These are phyloP conservation scores for Tritrichomonas foetus DNA, from an alignment of 208 protist genomes.

Conservation along the genomic window DNA sequence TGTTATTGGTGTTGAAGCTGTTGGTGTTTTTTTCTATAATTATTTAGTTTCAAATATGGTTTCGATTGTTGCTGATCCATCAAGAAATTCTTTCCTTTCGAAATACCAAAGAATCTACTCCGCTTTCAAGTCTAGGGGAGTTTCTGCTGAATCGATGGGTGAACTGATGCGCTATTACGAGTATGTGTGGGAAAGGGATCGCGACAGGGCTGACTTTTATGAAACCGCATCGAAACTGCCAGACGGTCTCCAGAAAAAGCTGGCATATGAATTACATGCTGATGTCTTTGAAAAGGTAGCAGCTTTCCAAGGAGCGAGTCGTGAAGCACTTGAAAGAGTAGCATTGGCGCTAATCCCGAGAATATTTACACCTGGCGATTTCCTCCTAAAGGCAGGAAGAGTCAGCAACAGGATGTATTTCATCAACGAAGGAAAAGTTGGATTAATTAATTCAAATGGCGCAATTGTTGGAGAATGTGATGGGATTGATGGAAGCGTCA, in stretches of 20 bases:
- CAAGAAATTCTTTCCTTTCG: not conserved
- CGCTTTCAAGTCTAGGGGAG: not conserved
- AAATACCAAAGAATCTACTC: not conserved
- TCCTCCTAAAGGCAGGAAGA: not conserved
- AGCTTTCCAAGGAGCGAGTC: not conserved
- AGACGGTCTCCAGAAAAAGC: not conserved
- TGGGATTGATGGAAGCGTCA: not conserved
- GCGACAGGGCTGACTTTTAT: not conserved
- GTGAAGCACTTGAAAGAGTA: not conserved
- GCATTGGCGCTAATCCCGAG: not conserved
- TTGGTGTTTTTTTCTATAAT: slow-evolving; percentile 38
- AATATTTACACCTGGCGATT: slow-evolving; percentile 28
- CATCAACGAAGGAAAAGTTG: not conserved
- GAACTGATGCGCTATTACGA: slow-evolving; percentile 2
- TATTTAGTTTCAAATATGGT: not conserved
- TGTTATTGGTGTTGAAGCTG: slow-evolving; percentile 3
- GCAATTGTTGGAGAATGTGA: not conserved
- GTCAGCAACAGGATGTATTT: not conserved
- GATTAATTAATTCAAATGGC: not conserved
- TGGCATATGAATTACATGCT: not conserved
- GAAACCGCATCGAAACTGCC: not conserved
- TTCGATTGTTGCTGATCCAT: slow-evolving; percentile 36
- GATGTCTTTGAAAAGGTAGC: not conserved
- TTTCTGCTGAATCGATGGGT: not conserved
- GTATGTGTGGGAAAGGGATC: slow-evolving; percentile 1